A percentile compares a stretch with the other conserved stretches of the same genome.
These are phyloP conservation scores for Aphanomyces euteiches DNA, from an alignment of 352 stramenopile genomes.

Conservation along the genomic window DNA sequence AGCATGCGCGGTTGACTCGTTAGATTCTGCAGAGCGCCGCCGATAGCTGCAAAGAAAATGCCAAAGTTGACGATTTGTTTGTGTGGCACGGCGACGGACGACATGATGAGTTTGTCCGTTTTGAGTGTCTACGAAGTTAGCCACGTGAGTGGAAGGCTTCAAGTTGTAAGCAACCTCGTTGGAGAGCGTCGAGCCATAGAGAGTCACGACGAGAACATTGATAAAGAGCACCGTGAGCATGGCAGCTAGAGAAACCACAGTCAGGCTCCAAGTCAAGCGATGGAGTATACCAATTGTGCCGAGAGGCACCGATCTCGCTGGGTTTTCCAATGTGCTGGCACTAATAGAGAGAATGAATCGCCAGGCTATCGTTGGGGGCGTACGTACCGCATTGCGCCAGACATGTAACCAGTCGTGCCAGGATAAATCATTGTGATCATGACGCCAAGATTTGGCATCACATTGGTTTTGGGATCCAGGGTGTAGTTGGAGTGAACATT, in stretches of 20 bases:
- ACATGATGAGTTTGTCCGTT: constrained; percentile 59
- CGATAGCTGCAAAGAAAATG: constrained; percentile 51
- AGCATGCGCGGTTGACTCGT: constrained; percentile 57
- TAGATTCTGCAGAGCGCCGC: constrained; percentile 54
- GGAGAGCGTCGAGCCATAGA: constrained; percentile 40
- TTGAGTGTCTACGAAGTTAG: constrained; percentile 42
- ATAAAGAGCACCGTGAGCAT: constrained; percentile 51
- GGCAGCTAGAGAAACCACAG: constrained; percentile 21
- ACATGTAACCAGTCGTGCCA: constrained; percentile 73
- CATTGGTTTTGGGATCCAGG: constrained; percentile 50
- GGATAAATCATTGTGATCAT: constrained; percentile 73
- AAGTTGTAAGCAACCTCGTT: constrained; percentile 1
- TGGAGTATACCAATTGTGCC: constrained; percentile 44
- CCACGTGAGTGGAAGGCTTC: background rate
- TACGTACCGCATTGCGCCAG: constrained; percentile 47
- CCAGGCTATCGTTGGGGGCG: too few relatives aligned
- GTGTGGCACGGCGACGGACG: constrained; percentile 53
- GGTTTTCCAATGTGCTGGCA: constrained; percentile 47
- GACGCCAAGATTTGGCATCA: constrained; percentile 49
- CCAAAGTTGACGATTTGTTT: constrained; percentile 56
- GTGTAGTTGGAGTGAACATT: constrained; percentile 54
- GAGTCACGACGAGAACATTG: constrained; percentile 52
- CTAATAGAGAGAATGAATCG: background rate
- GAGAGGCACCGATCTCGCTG: constrained; percentile 47
- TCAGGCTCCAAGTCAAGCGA: background rate